Evolutionary conservation across 352 stramenopile genomes (phyloP), one percentile per base, ranked within the genome.

Genomic region (Elongisporangium undulatum): DNA sequence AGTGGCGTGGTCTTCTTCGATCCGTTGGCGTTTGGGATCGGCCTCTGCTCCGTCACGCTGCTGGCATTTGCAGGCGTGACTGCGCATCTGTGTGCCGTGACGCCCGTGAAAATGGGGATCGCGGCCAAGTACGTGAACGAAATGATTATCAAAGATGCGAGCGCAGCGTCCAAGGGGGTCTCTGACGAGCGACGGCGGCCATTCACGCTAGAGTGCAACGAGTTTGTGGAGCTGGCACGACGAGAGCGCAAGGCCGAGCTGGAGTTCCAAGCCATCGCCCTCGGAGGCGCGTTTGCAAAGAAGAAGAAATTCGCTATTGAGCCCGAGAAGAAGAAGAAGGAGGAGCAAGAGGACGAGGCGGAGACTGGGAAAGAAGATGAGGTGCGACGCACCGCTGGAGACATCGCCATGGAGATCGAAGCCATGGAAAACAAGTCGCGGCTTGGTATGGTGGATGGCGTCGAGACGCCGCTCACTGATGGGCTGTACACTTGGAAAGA

Each of bases 1-100:
- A 69, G 69, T 50, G 83, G 89, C 24, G 89, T 95, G 29, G 88
- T 97, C 70, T 97, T 98, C 58, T 80, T 95, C 17, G 87, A 97
- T 38, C 92, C 92, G 21, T 67, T 98, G 1, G 82, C 85, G 39
- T 81, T 97, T 50, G 92, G 92, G 34, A 77, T 98, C 17, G 89
- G 85, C 0, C 72, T 97, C 34, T 95, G 84, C 22, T 97, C 85
- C 49, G 71, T 96, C 48, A 79, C 92, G 9, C 49, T 97, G 22
- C 68, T 97, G 9, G 66, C 78, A 0, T 88, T 94, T 50, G 77
- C 84, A 15, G 82, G 86, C 3, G 71, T 91, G 15, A 92, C 85
- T 3, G 85, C 88, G 0, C 84, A 93, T 39, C 53, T 94, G 53
- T 90, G 90, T 38, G 87, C 83, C 0, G 70, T 93, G 52, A 96